A percentile compares a stretch with the other conserved stretches of the same genome.
phyloP scores from a whole-genome alignment of 257 asterid species.

The Anisodus tanguticus region DNA sequence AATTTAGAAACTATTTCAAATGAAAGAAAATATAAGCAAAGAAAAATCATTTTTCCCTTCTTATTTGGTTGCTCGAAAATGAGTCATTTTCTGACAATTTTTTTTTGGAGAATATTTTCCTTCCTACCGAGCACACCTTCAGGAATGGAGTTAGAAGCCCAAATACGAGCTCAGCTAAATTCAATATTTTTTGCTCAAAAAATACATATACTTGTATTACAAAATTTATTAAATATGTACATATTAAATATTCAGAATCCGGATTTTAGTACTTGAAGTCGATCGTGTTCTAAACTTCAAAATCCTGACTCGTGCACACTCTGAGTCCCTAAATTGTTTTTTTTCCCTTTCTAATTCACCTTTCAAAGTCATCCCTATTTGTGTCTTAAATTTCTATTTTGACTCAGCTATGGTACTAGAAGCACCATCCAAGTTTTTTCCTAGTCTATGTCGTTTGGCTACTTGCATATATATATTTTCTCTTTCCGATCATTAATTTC shows the following conservation, averaged over 20 bases:
- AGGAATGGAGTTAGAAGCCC: neutral
- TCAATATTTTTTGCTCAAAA: neutral
- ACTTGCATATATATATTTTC: neutral
- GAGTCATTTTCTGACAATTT: no score
- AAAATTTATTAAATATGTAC: neutral
- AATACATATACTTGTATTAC: neutral
- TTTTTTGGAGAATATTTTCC: neutral
- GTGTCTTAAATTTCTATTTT: neutral
- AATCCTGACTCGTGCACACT: neutral
- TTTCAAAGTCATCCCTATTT: neutral
- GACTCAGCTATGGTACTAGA: neutral
- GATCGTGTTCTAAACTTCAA: neutral
- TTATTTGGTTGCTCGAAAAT: no score
- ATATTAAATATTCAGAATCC: neutral
- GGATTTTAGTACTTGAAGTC: neutral
- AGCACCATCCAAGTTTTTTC: neutral
- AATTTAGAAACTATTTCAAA: no score
- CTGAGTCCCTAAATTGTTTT: neutral
- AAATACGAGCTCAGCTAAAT: neutral
- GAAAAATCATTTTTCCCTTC: no score
- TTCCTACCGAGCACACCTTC: neutral
- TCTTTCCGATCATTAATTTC: neutral
- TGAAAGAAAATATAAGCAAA: no score
- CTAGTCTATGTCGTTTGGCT: constrained; percentile 8
- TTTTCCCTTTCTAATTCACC: neutral